Percentiles rank a stretch among this genome's conserved stretches.
phyloP scores from a whole-genome alignment of 768 basidiomycete genomes.

The Mycena maculata region DNA sequence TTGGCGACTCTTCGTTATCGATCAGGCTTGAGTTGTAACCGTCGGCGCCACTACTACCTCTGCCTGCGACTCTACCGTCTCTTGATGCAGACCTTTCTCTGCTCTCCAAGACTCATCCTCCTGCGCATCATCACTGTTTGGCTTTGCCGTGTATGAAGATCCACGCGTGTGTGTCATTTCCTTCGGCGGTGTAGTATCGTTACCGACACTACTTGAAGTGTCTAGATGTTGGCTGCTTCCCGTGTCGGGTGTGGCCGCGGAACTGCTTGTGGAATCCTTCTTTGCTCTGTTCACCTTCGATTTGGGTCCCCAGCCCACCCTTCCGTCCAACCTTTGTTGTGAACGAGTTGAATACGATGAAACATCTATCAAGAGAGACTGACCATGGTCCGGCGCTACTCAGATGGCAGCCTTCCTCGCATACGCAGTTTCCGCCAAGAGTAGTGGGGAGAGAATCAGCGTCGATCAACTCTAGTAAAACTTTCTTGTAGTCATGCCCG shows the following conservation, averaged over 20 bases:
- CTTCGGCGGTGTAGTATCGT: background rate
- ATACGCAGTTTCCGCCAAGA: conserved; percentile 77
- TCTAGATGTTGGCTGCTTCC: background rate
- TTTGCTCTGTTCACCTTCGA: conserved; percentile 35
- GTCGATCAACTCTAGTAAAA: conserved; percentile 69
- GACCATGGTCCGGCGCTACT: conserved; percentile 81
- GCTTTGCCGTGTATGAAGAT: background rate
- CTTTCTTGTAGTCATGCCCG: conserved; percentile 67
- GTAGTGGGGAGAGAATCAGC: conserved; percentile 69
- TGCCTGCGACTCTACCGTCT: conserved; percentile 5
- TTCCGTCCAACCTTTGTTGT: conserved; percentile 70
- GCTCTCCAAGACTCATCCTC: conserved; percentile 20
- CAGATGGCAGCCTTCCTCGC: conserved; percentile 69
- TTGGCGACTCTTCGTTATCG: background rate
- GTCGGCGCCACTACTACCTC: background rate
- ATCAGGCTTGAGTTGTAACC: background rate
- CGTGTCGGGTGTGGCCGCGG: background rate
- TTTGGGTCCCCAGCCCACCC: conserved; percentile 61
- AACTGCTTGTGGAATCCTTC: background rate
- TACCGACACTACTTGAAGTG: background rate
- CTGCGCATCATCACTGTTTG: conserved; percentile 11
- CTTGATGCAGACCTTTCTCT: conserved; percentile 16
- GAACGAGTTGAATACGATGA: too few relatives aligned
- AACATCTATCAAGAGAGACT: too few relatives aligned
- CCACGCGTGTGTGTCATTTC: background rate